Evolutionary conservation across 2,329 filamentous ascomycete genomes (phyloP), one percentile per base, ranked within the genome.

Genomic region (Thelonectria blattea): DNA sequence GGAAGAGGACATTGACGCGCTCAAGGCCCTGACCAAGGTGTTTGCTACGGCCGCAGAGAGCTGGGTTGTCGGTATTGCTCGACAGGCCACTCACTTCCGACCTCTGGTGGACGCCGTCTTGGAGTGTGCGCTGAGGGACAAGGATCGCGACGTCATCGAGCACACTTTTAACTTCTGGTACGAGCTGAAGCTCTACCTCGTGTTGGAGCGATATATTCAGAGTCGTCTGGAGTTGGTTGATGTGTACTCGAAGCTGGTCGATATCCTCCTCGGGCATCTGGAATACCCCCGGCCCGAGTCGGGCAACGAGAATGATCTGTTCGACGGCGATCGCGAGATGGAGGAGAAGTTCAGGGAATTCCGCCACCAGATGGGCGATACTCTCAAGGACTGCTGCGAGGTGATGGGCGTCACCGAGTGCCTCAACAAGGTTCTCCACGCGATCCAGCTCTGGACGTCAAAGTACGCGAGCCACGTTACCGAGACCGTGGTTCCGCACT

Each of bases 121-220:
- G n/a, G 93, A 98, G 78, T 97, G 93, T 72, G 93, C 92, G 62
- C 87, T 90, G 11, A 86, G 91, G 67, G 95, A 99, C 75, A 88
- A 88, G 73, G 94, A 97, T 55, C 88, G 91, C 63, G 95, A 99
- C 67, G 92, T 93, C 5, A 93, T 99, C 64, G 91, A 92, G 55
- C 88, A 95, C 71, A 99, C 96, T 0, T 99, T 99, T 78, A 88
- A 88, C 67, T 98, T 99, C 79, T 99, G 95, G 95, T 98, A 96
- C 74, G 95, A 99, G 73, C 84, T 99, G 48, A 99, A 99, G 81
- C 93, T 97, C 75, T 97, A 96, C 74, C 83, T 99, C 49, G 93
- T 93, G 2, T 78, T 99, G 54, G 94, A 98, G 37, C 90, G 90
- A 67, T 99, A 97, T 74, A 91, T 91, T 52, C 85, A 93, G 69